These are phyloP conservation scores for Digitaria exilis DNA, from an alignment of 202 grass and related monocot species.

Conservation along the genomic window DNA sequence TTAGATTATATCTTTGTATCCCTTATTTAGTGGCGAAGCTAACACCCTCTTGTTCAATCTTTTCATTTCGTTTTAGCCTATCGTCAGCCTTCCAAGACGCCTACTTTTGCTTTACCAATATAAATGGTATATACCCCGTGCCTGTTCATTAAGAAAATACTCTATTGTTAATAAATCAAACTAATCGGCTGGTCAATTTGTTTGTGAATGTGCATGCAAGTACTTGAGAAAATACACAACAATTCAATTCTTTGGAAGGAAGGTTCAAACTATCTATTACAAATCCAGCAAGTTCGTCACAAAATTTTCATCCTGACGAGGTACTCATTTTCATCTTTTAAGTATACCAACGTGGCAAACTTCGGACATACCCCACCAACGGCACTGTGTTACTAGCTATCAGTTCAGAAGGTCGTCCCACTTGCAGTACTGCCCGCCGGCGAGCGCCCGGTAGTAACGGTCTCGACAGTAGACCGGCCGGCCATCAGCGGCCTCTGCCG, in stretches of 20 bases:
- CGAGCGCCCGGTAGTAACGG: slow-evolving; percentile 82
- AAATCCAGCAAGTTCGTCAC: not conserved
- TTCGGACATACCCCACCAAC: slow-evolving; percentile 30
- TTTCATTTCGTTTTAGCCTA: too few relatives aligned
- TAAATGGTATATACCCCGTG: too few relatives aligned
- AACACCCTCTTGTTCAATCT: too few relatives aligned
- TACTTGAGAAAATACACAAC: not conserved
- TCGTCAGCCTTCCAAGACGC: too few relatives aligned
- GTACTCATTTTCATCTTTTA: not conserved
- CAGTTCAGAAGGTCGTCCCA: slow-evolving; percentile 90
- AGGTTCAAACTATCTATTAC: slow-evolving; percentile 13
- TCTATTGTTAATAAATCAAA: too few relatives aligned
- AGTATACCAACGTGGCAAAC: not conserved
- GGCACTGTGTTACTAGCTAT: not conserved
- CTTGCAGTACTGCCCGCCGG: slow-evolving; percentile 95
- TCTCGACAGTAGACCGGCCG: slow-evolving; percentile 96
- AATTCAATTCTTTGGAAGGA: not conserved
- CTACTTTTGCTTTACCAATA: too few relatives aligned
- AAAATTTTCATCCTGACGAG: slow-evolving; percentile 30
- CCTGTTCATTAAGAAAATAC: too few relatives aligned
- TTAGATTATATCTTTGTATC: too few relatives aligned
- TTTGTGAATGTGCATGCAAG: too few relatives aligned
- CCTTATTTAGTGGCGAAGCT: too few relatives aligned
- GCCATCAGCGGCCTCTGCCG: slow-evolving; percentile 78
- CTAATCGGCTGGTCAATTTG: too few relatives aligned